Conservation (phyloP, 768 basidiomycete species). For the Kwoniella sp. region DNA sequence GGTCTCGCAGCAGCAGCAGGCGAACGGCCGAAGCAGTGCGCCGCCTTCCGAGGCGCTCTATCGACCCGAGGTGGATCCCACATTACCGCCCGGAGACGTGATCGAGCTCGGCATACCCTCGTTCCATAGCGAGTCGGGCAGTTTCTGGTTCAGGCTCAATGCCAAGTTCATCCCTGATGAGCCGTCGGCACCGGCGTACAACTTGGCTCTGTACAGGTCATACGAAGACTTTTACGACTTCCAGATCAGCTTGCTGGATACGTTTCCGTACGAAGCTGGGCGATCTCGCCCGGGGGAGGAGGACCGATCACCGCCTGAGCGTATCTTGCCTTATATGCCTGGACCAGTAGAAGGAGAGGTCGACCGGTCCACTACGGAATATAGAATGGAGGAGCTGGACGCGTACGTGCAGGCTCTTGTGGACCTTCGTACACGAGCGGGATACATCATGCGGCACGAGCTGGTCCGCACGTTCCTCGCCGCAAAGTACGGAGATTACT, state of each 20-base stretch:
- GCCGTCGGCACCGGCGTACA: slow-evolving; percentile 53
- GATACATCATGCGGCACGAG: slow-evolving; percentile 73
- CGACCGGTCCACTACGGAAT: slow-evolving; percentile 72
- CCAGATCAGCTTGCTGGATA: slow-evolving; percentile 79
- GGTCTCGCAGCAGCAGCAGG: slow-evolving; percentile 3
- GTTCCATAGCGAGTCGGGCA: slow-evolving; percentile 93
- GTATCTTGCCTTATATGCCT: slow-evolving; percentile 95
- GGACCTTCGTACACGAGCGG: slow-evolving; percentile 60
- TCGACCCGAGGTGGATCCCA: slow-evolving; percentile 36
- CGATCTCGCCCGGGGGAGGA: slow-evolving; percentile 50
- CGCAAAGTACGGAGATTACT: slow-evolving; percentile 78
- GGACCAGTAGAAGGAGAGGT: slow-evolving; percentile 76
- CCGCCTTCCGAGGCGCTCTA: slow-evolving; percentile 30
- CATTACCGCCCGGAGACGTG: slow-evolving; percentile 61
- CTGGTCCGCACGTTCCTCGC: slow-evolving; percentile 79
- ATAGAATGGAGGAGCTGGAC: slow-evolving; percentile 75
- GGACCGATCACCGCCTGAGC: slow-evolving; percentile 50
- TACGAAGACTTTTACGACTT: slow-evolving; percentile 99
- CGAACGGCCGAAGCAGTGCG: no score
- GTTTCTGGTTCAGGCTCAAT: slow-evolving; percentile 96
- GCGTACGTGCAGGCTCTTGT: slow-evolving; percentile 80
- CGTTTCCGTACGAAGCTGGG: slow-evolving; percentile 88
- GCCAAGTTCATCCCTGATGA: slow-evolving; percentile 81
- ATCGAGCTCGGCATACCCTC: slow-evolving; percentile 84
- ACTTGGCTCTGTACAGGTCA: slow-evolving; percentile 82